Percentiles rank a stretch among this genome's conserved stretches.
These are phyloP conservation scores for Naumovozyma dairenensis DNA, from an alignment of 805 yeast genomes.

Conservation along the genomic window DNA sequence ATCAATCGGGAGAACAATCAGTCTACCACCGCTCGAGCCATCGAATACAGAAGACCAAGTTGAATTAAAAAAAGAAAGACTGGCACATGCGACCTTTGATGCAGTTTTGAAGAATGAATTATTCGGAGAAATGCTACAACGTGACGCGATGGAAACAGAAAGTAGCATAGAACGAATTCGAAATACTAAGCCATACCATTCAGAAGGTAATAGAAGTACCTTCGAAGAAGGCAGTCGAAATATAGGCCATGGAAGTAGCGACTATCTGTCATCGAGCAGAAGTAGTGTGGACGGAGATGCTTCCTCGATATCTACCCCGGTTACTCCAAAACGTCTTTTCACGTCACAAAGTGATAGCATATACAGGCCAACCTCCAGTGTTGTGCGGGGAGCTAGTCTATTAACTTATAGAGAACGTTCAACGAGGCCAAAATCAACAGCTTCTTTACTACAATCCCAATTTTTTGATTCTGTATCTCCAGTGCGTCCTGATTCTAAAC, in stretches of 20 bases:
- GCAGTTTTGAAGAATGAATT: slow-evolving; percentile 80
- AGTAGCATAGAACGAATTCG: slow-evolving; percentile 26
- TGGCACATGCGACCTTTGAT: slow-evolving; percentile 80
- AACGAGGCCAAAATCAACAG: slow-evolving; percentile 45
- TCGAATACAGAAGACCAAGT: slow-evolving; percentile 40
- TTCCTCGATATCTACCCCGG: slow-evolving; percentile 18
- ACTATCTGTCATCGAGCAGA: background rate
- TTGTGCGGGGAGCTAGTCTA: slow-evolving; percentile 42
- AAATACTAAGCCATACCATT: slow-evolving; percentile 23
- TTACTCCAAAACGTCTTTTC: slow-evolving; percentile 29
- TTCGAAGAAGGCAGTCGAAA: no score
- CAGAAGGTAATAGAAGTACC: background rate
- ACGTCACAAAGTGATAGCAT: slow-evolving; percentile 12
- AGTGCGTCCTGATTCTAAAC: slow-evolving; percentile 80
- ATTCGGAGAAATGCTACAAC: slow-evolving; percentile 78
- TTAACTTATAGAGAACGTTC: slow-evolving; percentile 66
- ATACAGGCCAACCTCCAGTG: slow-evolving; percentile 16
- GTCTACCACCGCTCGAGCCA: slow-evolving; percentile 18
- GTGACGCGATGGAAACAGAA: slow-evolving; percentile 24
- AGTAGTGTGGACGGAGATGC: background rate
- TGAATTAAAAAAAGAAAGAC: slow-evolving; percentile 61
- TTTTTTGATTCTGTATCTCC: slow-evolving; percentile 63
- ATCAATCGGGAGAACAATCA: slow-evolving; percentile 25
- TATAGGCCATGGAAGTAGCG: no score
- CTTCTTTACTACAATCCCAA: slow-evolving; percentile 59